phyloP scores from a whole-genome alignment of 2,329 filamentous ascomycete species.

The Penicillium capsulatum region DNA sequence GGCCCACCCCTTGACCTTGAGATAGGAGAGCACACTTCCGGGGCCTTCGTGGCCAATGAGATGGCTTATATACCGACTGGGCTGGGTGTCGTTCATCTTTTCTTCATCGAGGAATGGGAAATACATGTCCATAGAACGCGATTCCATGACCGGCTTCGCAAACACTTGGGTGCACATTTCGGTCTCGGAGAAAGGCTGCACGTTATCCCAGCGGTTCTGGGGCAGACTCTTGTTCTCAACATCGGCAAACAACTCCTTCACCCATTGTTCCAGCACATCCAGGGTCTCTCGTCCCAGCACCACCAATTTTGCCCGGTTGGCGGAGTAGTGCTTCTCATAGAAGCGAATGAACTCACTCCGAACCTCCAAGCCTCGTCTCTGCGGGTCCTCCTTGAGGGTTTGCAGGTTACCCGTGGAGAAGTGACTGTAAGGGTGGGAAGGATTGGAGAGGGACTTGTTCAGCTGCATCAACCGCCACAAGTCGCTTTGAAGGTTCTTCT shows the following conservation, averaged over 20 bases:
- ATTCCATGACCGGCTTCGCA: constrained; percentile 88
- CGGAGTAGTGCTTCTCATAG: constrained; percentile 82
- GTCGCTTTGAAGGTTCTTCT: constrained; percentile 93
- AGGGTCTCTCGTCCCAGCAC: constrained; percentile 77
- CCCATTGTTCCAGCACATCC: constrained; percentile 79
- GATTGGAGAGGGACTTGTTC: constrained; percentile 82
- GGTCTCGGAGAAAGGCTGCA: constrained; percentile 56
- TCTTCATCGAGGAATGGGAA: constrained; percentile 88
- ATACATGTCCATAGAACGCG: constrained; percentile 69
- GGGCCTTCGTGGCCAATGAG: constrained; percentile 89
- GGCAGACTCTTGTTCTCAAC: constrained; percentile 77
- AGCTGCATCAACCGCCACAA: constrained; percentile 83
- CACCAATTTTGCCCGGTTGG: constrained; percentile 89
- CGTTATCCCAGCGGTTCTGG: constrained; percentile 62
- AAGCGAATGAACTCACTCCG: constrained; percentile 90
- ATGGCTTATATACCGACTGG: constrained; percentile 80
- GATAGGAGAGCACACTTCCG: constrained; percentile 82
- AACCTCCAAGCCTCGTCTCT: constrained; percentile 75
- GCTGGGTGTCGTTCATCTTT: constrained; percentile 70
- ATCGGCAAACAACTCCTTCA: constrained; percentile 73
- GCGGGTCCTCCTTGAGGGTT: constrained; percentile 76
- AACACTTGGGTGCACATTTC: constrained; percentile 70
- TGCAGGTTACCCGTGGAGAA: constrained; percentile 89
- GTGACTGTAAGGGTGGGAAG: constrained; percentile 81
- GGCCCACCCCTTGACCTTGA: constrained; percentile 87